A percentile compares a stretch with the other conserved stretches of the same genome.
Conservation (phyloP, 306 rosid genomes). For the Pueraria montana region DNA sequence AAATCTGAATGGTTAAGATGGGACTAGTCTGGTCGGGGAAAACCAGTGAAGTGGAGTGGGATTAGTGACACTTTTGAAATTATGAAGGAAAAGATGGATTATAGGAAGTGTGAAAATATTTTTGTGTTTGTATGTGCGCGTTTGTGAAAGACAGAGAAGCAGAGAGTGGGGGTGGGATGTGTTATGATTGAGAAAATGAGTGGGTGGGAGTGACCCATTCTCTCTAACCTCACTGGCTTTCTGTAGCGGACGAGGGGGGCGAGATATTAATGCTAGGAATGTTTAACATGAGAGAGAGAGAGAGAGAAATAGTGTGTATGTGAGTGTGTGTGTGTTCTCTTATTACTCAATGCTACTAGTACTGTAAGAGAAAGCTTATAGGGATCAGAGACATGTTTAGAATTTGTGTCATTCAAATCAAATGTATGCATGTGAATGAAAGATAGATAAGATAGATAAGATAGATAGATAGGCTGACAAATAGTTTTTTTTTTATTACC, state of each 20-base stretch:
- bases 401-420: slow-evolving; percentile 5
- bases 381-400: slow-evolving; percentile 24
- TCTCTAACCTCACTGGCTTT: slow-evolving; percentile 63
- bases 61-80: slow-evolving; percentile 55
- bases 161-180: slow-evolving; percentile 56
- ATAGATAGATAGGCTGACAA: neutral
- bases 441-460: neutral
- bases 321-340: neutral
- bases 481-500: neutral
- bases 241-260: slow-evolving; percentile 99
- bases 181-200: slow-evolving; percentile 95
- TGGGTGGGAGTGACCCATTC: slow-evolving; percentile 89
- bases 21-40: slow-evolving; percentile 97
- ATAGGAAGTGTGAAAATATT: slow-evolving; percentile 48
- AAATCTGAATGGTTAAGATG: slow-evolving; percentile 74
- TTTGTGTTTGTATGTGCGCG: slow-evolving; percentile 44
- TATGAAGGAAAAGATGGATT: slow-evolving; percentile 59
- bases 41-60: slow-evolving; percentile 58
- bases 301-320: too few relatives aligned
- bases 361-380: neutral
- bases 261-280: slow-evolving; percentile 76
- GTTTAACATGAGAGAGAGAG: slow-evolving; percentile 51
- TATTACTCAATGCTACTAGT: neutral
- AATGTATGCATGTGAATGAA: neutral
- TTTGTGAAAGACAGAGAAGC: slow-evolving; percentile 28